A percentile compares a stretch with the other conserved stretches of the same genome.
Evolutionary conservation across 371 early-diverging fungal genomes (phyloP).

Genomic region (Mortierella sp.): DNA sequence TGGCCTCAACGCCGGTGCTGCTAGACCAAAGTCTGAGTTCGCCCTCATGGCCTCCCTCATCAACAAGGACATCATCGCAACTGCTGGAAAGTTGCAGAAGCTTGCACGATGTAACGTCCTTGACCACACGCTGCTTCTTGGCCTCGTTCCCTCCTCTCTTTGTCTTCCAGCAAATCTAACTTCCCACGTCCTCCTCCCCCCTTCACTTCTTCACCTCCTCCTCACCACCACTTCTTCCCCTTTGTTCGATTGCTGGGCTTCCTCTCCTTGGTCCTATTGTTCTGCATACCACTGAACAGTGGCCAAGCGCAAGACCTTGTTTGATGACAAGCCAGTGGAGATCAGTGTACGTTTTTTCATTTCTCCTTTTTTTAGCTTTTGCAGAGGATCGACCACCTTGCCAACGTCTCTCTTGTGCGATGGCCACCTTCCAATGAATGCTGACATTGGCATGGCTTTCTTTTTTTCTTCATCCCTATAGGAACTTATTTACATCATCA

Average conservation of each 20-base stretch:
- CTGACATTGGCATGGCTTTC: background rate
- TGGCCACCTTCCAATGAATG: background rate
- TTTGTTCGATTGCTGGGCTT: background rate
- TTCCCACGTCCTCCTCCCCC: background rate
- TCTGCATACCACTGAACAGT: slow-evolving; percentile 54
- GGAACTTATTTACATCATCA: slow-evolving; percentile 93
- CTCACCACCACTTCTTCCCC: no score
- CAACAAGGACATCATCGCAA: slow-evolving; percentile 69
- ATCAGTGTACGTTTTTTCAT: slow-evolving; percentile 63
- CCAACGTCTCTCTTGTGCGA: background rate
- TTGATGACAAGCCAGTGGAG: slow-evolving; percentile 81
- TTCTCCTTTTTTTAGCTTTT: background rate
- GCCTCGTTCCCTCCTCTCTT: background rate
- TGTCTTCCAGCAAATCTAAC: background rate
- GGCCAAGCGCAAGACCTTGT: slow-evolving; percentile 78
- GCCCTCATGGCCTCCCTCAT: slow-evolving; percentile 74
- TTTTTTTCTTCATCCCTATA: slow-evolving; percentile 47
- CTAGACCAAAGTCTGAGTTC: slow-evolving; percentile 59
- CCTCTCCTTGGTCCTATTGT: background rate
- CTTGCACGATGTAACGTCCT: slow-evolving; percentile 72
- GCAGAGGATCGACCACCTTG: background rate
- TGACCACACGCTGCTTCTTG: no score
- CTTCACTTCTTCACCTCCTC: background rate
- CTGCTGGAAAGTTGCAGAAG: slow-evolving; percentile 74
- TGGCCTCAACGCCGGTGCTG: slow-evolving; percentile 4